Evolutionary conservation across 2,329 filamentous ascomycete species (phyloP), one percentile per base, ranked within the genome.

Genomic region (Tympanopsis confertula): DNA sequence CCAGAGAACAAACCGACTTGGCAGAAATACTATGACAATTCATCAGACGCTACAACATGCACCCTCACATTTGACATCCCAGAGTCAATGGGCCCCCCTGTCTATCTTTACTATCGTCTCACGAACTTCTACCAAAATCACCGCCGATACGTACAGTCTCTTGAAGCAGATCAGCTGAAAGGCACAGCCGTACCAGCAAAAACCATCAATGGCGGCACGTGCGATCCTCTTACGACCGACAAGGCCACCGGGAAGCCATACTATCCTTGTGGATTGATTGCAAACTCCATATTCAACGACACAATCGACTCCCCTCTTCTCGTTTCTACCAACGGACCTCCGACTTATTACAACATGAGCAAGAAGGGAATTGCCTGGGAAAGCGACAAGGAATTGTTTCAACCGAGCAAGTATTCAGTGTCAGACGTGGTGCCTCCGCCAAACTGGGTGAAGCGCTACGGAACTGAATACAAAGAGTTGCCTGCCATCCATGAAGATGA

Each of bases 51-150:
- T 36, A 62, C 61, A 42, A 49, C 74, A 61, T 98, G 91, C 69
- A 71, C 71, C 20, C 60, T 98, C 39, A 69, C 76, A 43, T 94
- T 96, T 61, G 66, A 73, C 24, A 78, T 95, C 5, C 86, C 86
- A 2, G 80, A 89, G 50, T 66, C 78, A 41, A 80, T 98, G 59
- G 69, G 72, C 3, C 75, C 87, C 1, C 87, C 89, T 0, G 84
- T 98, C 10, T 74, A 89, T 43, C 78, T 96, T 59, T 98, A 95
- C 66, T 98, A 98, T 61, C 82, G 83, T 48, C 78, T 98, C 44
- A 89, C 86, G 41, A 94, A 96, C 63, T 98, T 98, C 65, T 96
- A 96, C 66, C 91, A 98, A 61, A 98, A 98, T 56, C 91, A 98
- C 56, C 82, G 91, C 46, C 81, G 89, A 58, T 98, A 98, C 49